phyloP scores from a whole-genome alignment of 2,329 filamentous ascomycete species.

The Dothideomycetidae sp. region DNA sequence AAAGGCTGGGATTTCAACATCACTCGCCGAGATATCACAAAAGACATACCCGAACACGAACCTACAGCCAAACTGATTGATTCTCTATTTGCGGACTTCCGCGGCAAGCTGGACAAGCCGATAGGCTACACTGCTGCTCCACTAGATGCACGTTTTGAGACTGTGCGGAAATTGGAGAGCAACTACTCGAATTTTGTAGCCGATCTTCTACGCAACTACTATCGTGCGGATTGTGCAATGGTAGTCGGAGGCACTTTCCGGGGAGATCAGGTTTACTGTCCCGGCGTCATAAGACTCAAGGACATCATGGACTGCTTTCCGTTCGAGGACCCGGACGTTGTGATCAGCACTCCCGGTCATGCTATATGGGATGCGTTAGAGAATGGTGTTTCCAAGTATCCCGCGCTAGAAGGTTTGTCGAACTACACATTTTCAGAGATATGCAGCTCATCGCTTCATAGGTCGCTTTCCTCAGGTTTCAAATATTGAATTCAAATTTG shows the following conservation, averaged over 20 bases:
- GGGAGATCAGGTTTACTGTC: conserved; percentile 77
- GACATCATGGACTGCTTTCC: conserved; percentile 85
- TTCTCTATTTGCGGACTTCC: conserved; percentile 57
- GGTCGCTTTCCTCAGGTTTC: conserved; percentile 74
- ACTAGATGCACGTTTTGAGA: conserved; percentile 74
- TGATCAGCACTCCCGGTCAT: conserved; percentile 56
- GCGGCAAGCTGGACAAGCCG: conserved; percentile 64
- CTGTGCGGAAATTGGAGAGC: conserved; percentile 60
- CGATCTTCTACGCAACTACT: conserved; percentile 77
- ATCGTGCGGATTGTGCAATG: conserved; percentile 64
- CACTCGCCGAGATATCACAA: conserved; percentile 56
- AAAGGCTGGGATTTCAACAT: conserved; percentile 68
- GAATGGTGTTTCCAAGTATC: conserved; percentile 67
- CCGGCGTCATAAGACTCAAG: conserved; percentile 60
- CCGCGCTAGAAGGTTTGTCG: conserved; percentile 70
- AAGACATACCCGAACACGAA: conserved; percentile 49
- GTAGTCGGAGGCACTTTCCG: conserved; percentile 79
- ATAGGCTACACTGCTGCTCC: conserved; percentile 71
- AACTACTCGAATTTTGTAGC: conserved; percentile 86
- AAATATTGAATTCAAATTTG: conserved; percentile 62
- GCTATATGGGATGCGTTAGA: conserved; percentile 69
- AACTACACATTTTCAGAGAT: conserved; percentile 6
- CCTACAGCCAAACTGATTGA: conserved; percentile 49
- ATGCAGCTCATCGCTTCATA: conserved; percentile 12
- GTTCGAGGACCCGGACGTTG: conserved; percentile 78